Evolutionary conservation across 495 filamentous ascomycete species (phyloP).

Genomic region (Parathielavia appendiculata): DNA sequence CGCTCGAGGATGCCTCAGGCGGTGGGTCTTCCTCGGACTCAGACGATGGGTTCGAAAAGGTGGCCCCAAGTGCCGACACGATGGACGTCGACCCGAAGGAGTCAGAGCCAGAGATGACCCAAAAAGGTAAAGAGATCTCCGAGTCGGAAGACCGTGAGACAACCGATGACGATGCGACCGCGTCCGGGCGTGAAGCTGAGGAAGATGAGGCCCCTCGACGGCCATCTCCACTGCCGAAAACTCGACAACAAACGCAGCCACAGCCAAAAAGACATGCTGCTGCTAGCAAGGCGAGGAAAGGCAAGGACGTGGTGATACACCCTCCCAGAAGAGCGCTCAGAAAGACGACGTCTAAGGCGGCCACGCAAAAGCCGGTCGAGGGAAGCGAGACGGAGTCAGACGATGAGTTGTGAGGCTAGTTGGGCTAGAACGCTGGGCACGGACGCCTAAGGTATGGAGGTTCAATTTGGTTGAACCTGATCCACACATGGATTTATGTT

Average conservation of each 20-base stretch:
- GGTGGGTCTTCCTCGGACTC: slow-evolving; percentile 37
- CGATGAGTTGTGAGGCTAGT: slow-evolving; percentile 36
- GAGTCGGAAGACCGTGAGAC: slow-evolving; percentile 31
- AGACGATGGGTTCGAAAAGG: slow-evolving; percentile 49
- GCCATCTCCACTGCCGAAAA: slow-evolving; percentile 19
- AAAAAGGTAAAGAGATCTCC: slow-evolving; percentile 17
- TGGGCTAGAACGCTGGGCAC: neutral
- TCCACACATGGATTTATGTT: no score
- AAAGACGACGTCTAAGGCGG: slow-evolving; percentile 14
- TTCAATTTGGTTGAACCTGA: neutral
- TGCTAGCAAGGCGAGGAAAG: slow-evolving; percentile 11
- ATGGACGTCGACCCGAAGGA: slow-evolving; percentile 52
- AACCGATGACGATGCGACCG: slow-evolving; percentile 37
- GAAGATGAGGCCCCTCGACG: slow-evolving; percentile 29
- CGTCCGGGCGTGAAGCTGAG: slow-evolving; percentile 43
- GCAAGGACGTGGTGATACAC: slow-evolving; percentile 9
- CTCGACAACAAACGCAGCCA: slow-evolving; percentile 3
- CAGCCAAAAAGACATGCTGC: neutral
- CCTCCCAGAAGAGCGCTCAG: slow-evolving; percentile 24
- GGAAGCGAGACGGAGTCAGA: slow-evolving; percentile 42
- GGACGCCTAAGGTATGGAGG: neutral
- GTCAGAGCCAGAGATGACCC: neutral
- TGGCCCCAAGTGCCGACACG: slow-evolving; percentile 3
- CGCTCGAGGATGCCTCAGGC: slow-evolving; percentile 31
- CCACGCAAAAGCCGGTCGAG: slow-evolving; percentile 23